phyloP scores from a whole-genome alignment of 768 basidiomycete genomes.

The Leucosporidium scottii region DNA sequence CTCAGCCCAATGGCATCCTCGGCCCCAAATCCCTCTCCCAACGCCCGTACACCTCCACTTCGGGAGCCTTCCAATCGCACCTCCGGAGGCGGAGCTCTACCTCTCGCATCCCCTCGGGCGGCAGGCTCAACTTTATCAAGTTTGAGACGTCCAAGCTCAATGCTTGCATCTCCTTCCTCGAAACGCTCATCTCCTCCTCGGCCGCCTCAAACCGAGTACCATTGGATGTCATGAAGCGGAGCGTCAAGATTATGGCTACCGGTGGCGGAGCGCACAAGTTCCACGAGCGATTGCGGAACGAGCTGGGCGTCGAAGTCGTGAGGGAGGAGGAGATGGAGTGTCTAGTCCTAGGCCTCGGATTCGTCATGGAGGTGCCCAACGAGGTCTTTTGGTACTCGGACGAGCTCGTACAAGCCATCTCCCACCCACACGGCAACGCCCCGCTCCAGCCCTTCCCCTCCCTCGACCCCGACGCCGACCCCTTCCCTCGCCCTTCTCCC shows the following conservation, averaged over 20 bases:
- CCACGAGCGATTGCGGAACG: constrained; percentile 67
- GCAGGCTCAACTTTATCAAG: constrained; percentile 92
- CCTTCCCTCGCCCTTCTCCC: constrained; percentile 77
- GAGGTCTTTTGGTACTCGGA: constrained; percentile 99
- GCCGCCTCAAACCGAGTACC: constrained; percentile 73
- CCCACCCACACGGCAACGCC: constrained; percentile 39
- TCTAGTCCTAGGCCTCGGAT: constrained; percentile 88
- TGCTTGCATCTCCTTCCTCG: constrained; percentile 76
- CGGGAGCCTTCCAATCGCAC: constrained; percentile 40
- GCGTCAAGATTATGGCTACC: constrained; percentile 95
- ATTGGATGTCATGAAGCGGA: constrained; percentile 79
- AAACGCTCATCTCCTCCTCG: constrained; percentile 74
- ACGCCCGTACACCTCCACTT: constrained; percentile 57
- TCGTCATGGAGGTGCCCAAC: constrained; percentile 89
- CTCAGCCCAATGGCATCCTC: constrained; percentile 41
- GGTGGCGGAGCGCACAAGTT: constrained; percentile 96
- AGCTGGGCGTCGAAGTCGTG: constrained; percentile 73
- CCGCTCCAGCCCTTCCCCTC: not conserved
- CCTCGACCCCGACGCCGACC: constrained; percentile 31
- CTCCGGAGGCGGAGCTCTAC: constrained; percentile 22
- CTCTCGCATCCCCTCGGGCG: constrained; percentile 50
- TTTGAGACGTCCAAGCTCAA: constrained; percentile 89
- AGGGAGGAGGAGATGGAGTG: constrained; percentile 99
- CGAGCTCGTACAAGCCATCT: constrained; percentile 71
- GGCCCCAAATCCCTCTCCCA: constrained; percentile 44